Conservation (phyloP, 169 alveolate genomes). For the Babesia sp. region DNA sequence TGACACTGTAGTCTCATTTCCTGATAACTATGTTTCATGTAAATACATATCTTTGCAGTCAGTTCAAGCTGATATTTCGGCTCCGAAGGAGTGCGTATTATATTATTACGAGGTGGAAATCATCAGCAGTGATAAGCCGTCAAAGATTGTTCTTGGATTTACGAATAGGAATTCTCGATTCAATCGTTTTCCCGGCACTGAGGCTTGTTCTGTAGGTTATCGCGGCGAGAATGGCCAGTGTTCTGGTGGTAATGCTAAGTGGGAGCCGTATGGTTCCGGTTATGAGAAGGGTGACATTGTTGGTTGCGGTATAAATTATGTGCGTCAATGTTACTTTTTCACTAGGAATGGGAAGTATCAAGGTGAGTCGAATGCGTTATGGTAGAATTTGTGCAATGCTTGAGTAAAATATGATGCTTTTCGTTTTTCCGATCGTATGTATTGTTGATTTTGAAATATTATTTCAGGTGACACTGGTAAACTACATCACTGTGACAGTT, state of each 20-base stretch:
- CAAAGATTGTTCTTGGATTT: constrained; percentile 79
- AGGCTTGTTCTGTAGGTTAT: constrained; percentile 76
- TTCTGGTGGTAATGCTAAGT: constrained; percentile 54
- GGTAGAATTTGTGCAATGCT: too few relatives aligned
- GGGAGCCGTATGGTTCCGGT: constrained; percentile 71
- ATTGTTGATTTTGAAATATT: neutral
- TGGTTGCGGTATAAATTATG: constrained; percentile 81
- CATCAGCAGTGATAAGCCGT: constrained; percentile 55
- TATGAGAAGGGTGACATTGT: constrained; percentile 76
- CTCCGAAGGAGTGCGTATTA: constrained; percentile 74
- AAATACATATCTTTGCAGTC: constrained; percentile 69
- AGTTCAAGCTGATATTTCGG: constrained; percentile 76
- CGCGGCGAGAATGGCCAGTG: constrained; percentile 76
- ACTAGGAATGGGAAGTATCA: constrained; percentile 77
- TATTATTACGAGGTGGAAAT: constrained; percentile 78
- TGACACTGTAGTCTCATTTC: too few relatives aligned
- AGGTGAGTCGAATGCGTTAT: constrained; percentile 62
- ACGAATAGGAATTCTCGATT: constrained; percentile 65
- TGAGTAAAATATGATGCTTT: too few relatives aligned
- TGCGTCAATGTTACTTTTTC: constrained; percentile 72
- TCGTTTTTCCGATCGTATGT: too few relatives aligned
- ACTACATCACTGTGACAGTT: constrained; percentile 52
- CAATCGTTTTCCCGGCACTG: constrained; percentile 76
- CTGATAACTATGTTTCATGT: too few relatives aligned
- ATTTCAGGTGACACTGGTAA: constrained; percentile 49